Evolutionary conservation across 345 rosid species (phyloP), one percentile per base, ranked within the genome.

Genomic region (Euclidium syriacum): DNA sequence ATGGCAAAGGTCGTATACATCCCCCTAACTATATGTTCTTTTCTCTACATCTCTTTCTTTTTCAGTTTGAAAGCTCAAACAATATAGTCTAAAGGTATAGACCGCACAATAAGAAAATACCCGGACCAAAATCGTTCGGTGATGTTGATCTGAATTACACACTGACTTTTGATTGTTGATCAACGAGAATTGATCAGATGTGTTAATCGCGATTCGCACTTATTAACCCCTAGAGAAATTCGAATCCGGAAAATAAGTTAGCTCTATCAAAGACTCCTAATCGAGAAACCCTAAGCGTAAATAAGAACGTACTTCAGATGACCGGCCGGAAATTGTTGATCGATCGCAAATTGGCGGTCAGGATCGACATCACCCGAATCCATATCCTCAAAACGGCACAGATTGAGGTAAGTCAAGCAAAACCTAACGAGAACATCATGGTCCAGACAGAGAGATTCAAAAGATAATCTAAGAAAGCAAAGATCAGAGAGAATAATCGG

Each of bases 1-100:
- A 52, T 52, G 68, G 59, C 59, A 64, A 64, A 39, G 60, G 51
- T 40, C 60, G 30, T 10, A 39, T 39, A 39, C 59, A 52, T 51
- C 36, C 63, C 63, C 26, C 15, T 15, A 2, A 4, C 12, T 0
- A 30, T 40, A n/a, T 0, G 10, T n/a, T 6, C 12, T 16, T 23
- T 22, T 30, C 4, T 64, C 4, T 64, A 41, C 50, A 63, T 39
- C 7, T 24, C n/a, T 24, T 24, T n/a, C 26, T 5, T 10, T 15
- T 1, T 22, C 14, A 11, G 27, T 62, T 26, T 11, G 22, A 61
- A 26, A 36, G 17, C 34, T 6, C 38, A 27, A 64, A 30, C 68
- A 14, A 8, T 16, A 50, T 23, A 36, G 10, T 25, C 33, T 46
- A 14, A 14, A 1, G 20, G 14, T 9, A 16, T 4, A 49, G n/a